Evolutionary conservation across 1,284 basidiomycete genomes (phyloP).

Genomic region (Salmacisia buchloeana): DNA sequence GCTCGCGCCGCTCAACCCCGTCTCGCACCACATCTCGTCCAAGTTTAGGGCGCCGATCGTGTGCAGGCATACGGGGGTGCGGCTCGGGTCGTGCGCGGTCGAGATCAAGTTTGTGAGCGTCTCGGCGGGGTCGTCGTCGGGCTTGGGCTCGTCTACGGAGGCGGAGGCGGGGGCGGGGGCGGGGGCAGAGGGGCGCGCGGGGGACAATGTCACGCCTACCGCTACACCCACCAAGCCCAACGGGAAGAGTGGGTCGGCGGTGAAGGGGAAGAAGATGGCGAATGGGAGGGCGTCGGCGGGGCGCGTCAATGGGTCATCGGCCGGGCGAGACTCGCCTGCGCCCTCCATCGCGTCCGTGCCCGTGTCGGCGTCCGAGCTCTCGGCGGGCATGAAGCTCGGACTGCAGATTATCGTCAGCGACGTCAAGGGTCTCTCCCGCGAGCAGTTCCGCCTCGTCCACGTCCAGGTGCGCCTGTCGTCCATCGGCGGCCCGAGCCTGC

Average conservation of each 20-base stretch:
- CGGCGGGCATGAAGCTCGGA: slow-evolving; percentile 19
- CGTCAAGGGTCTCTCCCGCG: slow-evolving; percentile 26
- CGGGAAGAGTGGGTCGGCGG: background rate
- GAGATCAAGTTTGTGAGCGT: slow-evolving; percentile 39
- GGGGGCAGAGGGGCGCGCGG: too few relatives aligned
- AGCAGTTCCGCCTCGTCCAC: slow-evolving; percentile 27
- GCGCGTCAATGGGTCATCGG: background rate
- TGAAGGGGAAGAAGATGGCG: background rate
- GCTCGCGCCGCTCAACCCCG: slow-evolving; percentile 71
- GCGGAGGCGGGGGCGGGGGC: too few relatives aligned
- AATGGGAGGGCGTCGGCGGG: background rate
- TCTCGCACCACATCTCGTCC: slow-evolving; percentile 60
- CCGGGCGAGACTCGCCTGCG: background rate
- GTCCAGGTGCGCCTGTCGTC: slow-evolving; percentile 36
- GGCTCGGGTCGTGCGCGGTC: slow-evolving; percentile 28
- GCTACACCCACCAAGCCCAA: background rate
- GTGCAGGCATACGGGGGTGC: slow-evolving; percentile 22
- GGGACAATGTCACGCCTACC: slow-evolving; percentile 8
- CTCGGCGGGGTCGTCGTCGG: slow-evolving; percentile 8
- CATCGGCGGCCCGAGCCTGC: slow-evolving; percentile 27
- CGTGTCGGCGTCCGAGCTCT: background rate
- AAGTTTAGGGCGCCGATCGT: slow-evolving; percentile 32
- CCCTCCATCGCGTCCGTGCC: background rate
- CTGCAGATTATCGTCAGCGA: slow-evolving; percentile 36
- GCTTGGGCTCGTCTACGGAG: background rate